Base-by-base conservation (phyloP, 257 asterid species). In the Scutellaria baicalensis region DNA sequence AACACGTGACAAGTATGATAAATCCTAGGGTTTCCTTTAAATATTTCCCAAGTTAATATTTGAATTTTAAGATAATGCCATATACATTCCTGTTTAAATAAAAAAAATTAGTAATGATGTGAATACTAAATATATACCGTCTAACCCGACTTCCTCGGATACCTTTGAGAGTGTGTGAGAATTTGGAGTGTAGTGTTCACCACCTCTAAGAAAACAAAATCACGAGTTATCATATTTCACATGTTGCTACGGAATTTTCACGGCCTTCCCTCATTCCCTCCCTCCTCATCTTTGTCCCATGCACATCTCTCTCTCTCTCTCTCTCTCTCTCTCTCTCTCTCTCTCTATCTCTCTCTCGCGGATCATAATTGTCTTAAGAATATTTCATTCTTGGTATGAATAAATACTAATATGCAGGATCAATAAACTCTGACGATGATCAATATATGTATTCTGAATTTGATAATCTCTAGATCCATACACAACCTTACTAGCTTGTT, bases 221-320 rank as follows among this genome's bases (percentile, higher is more conserved):
- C 92, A 88, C 91, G 88, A 80, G 88, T 63, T 55, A 23, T 33
- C 62, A 70, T 20, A 68, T 63, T 76, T 88, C 92, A 85, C 95
- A 88, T 84, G 77, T 70, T 71, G 49, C 74, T 68, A 79, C 69
- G 75, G 77, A 83, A 48, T 51, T 81, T 82, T 81, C 89, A 81
- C 87, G 75, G 64, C 77, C 78, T 6, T 42, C 59, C 43, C 78
- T 71, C 59, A 47, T 64, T 71, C 80, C 59, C 70, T 17, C 70
- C 66, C 45, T 3, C 8, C 33, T 79, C 80, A 73, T 75, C 83
- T 76, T 75, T 68, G 66, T 84, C 89, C 84, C 81, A 79, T 76
- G 85, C 83, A 72, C 38, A 62, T 13, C 72, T 64, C 74, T 59
- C 73, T 18, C 73, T 59, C 23, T 13, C 72, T 64, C 74, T 59